These are phyloP conservation scores for Pyrrhoderma lamaoense DNA, from an alignment of 1,284 basidiomycete genomes.

Conservation along the genomic window DNA sequence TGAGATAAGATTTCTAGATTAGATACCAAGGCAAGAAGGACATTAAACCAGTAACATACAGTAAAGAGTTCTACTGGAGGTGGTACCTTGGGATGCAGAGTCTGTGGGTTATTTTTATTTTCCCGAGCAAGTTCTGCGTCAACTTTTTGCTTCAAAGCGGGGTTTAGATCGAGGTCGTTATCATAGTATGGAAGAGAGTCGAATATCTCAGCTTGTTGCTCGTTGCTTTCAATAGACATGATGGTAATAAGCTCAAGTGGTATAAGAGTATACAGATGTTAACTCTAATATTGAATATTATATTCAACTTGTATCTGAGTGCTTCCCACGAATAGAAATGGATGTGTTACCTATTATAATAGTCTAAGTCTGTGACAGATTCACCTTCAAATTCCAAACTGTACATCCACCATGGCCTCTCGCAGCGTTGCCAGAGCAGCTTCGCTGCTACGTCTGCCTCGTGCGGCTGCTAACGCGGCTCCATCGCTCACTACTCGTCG, in stretches of 20 bases:
- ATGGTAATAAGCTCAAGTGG: slow-evolving; percentile 5
- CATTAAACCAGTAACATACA: slow-evolving; percentile 39
- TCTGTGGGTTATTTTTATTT: slow-evolving; percentile 38
- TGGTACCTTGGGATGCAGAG: slow-evolving; percentile 66
- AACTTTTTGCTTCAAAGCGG: slow-evolving; percentile 64
- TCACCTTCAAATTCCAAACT: too few species aligned
- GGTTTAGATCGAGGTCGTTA: slow-evolving; percentile 78
- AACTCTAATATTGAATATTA: too few species aligned
- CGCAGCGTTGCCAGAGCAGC: slow-evolving; percentile 28
- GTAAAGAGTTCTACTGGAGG: slow-evolving; percentile 60
- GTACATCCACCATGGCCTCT: slow-evolving; percentile 39
- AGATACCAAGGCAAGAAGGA: not conserved
- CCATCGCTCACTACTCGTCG: slow-evolving; percentile 3
- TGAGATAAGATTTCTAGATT: slow-evolving; percentile 7
- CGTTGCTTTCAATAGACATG: slow-evolving; percentile 13
- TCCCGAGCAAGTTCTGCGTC: slow-evolving; percentile 66
- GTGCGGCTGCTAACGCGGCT: slow-evolving; percentile 3
- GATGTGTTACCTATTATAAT: not conserved
- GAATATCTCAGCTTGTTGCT: slow-evolving; percentile 33
- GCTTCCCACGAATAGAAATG: slow-evolving; percentile 12
- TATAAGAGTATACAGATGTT: too few species aligned
- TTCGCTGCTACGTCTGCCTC: slow-evolving; percentile 11
- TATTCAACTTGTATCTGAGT: not conserved
- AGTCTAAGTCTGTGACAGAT: too few species aligned
- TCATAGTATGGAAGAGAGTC: slow-evolving; percentile 95